Evolutionary conservation across 192 early-diverging fungal species (phyloP).

Genomic region (Helicostylum pulchrum): DNA sequence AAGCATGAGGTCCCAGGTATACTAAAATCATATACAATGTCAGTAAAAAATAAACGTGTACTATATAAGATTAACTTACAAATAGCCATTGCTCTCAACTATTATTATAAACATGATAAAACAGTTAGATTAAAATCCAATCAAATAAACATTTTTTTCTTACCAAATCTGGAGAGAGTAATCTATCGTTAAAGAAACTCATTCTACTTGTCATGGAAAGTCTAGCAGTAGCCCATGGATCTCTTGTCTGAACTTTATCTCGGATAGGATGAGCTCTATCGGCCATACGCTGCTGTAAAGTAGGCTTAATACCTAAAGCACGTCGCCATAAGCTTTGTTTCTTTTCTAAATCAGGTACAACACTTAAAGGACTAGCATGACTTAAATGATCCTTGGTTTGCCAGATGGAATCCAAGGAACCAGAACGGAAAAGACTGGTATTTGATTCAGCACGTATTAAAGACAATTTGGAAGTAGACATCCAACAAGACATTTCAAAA

Average conservation of each 20-base stretch:
- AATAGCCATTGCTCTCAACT: conserved; percentile 61
- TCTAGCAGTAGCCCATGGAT: conserved; percentile 41
- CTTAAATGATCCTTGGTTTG: conserved; percentile 63
- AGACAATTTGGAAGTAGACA: conserved; percentile 59
- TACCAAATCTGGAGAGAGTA: conserved; percentile 78
- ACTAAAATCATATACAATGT: conserved; percentile 43
- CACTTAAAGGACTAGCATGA: conserved; percentile 63
- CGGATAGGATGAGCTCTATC: not conserved
- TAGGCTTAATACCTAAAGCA: conserved; percentile 12
- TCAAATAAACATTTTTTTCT: not conserved
- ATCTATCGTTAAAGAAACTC: conserved; percentile 83
- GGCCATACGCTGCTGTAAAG: conserved; percentile 10
- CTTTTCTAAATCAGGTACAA: conserved; percentile 42
- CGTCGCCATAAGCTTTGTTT: conserved; percentile 38
- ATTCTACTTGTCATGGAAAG: conserved; percentile 73
- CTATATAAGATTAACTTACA: conserved; percentile 26
- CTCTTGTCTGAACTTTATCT: conserved; percentile 9
- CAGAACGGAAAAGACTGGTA: conserved; percentile 20
- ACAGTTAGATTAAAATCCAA: too few relatives aligned
- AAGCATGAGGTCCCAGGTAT: conserved; percentile 81
- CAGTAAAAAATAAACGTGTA: not conserved
- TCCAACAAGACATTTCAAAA: conserved; percentile 93
- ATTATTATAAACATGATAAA: not conserved
- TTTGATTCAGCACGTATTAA: conserved; percentile 62
- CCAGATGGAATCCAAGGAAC: conserved; percentile 26